Conservation (phyloP, 179 eudicot genomes). For the Camellia oleifera region DNA sequence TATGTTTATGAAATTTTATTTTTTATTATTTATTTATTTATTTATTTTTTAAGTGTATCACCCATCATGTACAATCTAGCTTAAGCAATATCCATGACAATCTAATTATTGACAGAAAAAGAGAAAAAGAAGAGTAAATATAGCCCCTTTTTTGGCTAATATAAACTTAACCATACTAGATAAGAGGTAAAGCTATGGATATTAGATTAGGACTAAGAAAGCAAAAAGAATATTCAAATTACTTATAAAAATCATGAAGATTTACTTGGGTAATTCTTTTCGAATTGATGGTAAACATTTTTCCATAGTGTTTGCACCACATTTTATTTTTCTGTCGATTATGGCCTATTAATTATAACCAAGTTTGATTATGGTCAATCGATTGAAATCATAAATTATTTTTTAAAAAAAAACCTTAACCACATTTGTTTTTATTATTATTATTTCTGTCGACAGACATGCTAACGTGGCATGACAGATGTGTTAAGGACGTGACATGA, state of each 20-base stretch:
- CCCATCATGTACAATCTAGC: neutral
- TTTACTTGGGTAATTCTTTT: too few species aligned
- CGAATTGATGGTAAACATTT: neutral
- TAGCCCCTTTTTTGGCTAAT: neutral
- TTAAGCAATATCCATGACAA: neutral
- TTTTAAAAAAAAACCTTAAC: too few species aligned
- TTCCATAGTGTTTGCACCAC: neutral
- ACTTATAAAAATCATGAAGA: neutral
- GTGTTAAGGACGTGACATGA: too few species aligned
- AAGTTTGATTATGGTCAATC: too few species aligned
- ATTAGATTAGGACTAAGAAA: neutral
- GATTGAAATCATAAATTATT: too few species aligned
- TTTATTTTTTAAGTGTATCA: neutral
- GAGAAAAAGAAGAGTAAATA: neutral
- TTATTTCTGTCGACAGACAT: too few species aligned
- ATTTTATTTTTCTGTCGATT: too few species aligned
- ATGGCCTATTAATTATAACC: too few species aligned
- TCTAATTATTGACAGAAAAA: neutral
- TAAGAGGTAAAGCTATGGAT: neutral
- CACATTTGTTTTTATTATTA: too few species aligned
- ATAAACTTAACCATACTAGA: too few species aligned
- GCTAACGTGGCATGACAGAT: too few species aligned
- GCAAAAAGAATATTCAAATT: conserved; percentile 1
- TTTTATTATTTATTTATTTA: too few species aligned
- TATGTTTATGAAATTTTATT: neutral